Evolutionary conservation across 2,329 filamentous ascomycete genomes (phyloP), one percentile per base, ranked within the genome.

Genomic region (Chlorencoelia australis): DNA sequence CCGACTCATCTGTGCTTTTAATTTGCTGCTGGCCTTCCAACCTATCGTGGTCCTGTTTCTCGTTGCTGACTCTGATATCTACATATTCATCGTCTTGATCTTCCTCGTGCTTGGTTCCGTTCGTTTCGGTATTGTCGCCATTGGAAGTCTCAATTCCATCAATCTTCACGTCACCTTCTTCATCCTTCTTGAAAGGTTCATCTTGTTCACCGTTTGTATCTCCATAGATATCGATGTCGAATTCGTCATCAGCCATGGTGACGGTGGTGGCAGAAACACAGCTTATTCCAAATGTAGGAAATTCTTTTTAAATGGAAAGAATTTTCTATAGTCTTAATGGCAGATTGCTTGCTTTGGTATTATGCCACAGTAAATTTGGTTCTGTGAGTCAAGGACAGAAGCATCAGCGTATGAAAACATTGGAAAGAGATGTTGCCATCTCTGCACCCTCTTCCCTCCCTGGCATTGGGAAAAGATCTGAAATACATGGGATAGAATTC

Each of bases 201-300:
- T 64, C 59, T 41, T 66, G 60, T 16, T 71, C 65, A 39, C 63
- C 60, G 42, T 61, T 63, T 40, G 66, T 64, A 50, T 80, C 77
- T 50, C 75, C 77, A 54, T 82, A 82, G 52, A 82, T 77, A 49
- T 82, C 78, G 61, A 82, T 80, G 50, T 82, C 78, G 58, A 79
- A 81, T 51, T 80, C 75, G 52, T 80, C 75, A 51, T 82, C 77
- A 49, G 76, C 73, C 77, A 81, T 82, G 36, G 40, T 44, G 47
- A 15, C 26, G 32, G 15, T 32, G 18, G 24, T 32, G 20, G 28
- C 30, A 27, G 25, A 40, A 32, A 30, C 34, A 44, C 41, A 34
- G 42, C 43, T 33, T 16, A 32, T 31, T 39, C 39, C 32, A 44
- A 39, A n/a, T n/a, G n/a, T n/a, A n/a, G n/a, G n/a, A n/a, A n/a